A percentile compares a stretch with the other conserved stretches of the same genome.
Conservation (phyloP, 371 early-diverging fungal genomes). For the Circinella umbellata region DNA sequence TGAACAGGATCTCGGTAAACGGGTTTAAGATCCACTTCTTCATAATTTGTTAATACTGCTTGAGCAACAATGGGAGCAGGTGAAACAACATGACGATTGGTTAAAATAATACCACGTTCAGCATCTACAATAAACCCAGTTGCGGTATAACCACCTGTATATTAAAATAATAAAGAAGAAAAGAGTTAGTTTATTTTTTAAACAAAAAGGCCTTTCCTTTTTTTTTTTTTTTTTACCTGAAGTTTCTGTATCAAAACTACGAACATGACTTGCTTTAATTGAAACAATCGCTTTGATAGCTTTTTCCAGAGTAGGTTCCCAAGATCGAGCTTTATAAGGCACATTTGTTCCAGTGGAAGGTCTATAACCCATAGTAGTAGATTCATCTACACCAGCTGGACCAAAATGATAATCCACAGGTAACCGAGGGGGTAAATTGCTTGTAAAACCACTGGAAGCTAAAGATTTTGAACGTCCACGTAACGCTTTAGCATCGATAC, state of each 20-base stretch:
- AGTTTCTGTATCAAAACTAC: conserved; percentile 89
- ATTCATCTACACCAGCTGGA: background rate
- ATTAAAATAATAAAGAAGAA: background rate
- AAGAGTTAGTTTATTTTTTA: too few species aligned
- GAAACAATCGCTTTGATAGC: conserved; percentile 85
- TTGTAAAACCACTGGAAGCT: conserved; percentile 35
- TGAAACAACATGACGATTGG: conserved; percentile 90
- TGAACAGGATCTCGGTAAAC: conserved; percentile 86
- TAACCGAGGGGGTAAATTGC: conserved; percentile 28
- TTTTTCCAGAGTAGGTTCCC: conserved; percentile 78
- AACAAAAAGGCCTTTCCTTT: too few species aligned
- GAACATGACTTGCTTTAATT: conserved; percentile 82
- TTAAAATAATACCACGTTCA: conserved; percentile 76
- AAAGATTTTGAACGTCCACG: conserved; percentile 54
- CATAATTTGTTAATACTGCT: conserved; percentile 84
- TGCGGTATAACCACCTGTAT: conserved; percentile 68
- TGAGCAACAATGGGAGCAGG: conserved; percentile 86
- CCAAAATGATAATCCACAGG: conserved; percentile 33
- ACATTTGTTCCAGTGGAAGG: conserved; percentile 24
- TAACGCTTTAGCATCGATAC: conserved; percentile 22
- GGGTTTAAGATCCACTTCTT: conserved; percentile 82
- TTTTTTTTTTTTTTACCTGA: conserved; percentile 57
- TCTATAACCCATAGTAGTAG: background rate
- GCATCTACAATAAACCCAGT: conserved; percentile 94
- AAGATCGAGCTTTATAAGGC: conserved; percentile 52